phyloP scores from a whole-genome alignment of 208 protist species.

The Acanthamoeba healyi region DNA sequence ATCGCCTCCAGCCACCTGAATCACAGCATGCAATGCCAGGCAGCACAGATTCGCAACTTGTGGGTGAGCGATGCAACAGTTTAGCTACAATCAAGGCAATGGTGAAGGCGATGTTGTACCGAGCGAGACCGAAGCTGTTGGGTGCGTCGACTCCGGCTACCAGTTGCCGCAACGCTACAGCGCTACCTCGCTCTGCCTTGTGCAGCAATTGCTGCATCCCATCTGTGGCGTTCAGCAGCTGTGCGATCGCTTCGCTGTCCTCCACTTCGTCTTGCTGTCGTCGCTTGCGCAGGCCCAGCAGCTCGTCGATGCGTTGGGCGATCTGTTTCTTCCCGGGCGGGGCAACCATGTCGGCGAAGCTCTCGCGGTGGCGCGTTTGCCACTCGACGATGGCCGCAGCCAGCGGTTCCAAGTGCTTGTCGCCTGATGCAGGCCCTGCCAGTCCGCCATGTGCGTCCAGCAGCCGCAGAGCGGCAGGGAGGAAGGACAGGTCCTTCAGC shows the following conservation, averaged over 20 bases:
- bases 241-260: neutral
- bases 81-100: neutral
- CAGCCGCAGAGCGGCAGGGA: neutral
- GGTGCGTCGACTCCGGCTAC: neutral
- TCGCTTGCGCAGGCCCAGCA: conserved; percentile 45
- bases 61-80: too few relatives aligned
- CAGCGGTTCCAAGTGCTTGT: neutral
- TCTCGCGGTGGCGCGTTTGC: neutral
- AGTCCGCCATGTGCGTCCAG: neutral
- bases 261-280: neutral
- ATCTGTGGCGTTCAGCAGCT: neutral
- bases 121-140: neutral
- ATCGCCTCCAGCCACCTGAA: conserved; percentile 1
- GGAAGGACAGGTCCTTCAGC: neutral
- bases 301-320: neutral
- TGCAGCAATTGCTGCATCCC: neutral
- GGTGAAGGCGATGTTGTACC: neutral
- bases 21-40: too few relatives aligned
- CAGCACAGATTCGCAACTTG: too few relatives aligned
- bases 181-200: conserved; percentile 5
- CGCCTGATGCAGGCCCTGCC: neutral
- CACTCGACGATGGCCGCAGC: neutral
- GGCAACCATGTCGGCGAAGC: neutral
- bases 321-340: conserved; percentile 21
- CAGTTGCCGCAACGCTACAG: neutral